Percentiles rank a stretch among this genome's conserved stretches.
These are phyloP conservation scores for Breynia disticha DNA, from an alignment of 441 rosid genomes.

Conservation along the genomic window DNA sequence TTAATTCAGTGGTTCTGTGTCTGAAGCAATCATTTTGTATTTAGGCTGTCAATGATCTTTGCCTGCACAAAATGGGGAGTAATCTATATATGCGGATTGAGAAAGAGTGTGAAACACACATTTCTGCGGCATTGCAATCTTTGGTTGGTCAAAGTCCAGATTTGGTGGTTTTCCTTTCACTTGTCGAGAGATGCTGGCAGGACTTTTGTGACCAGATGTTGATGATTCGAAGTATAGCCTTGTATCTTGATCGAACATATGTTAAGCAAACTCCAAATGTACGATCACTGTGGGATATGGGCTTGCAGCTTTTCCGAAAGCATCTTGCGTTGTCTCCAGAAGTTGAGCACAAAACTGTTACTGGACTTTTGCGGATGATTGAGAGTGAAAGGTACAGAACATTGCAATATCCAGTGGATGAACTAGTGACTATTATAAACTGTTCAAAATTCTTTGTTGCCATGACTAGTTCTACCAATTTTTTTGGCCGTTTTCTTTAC, in stretches of 20 bases:
- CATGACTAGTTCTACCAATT: too few relatives aligned
- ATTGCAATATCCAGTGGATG: background rate
- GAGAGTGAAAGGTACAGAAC: slow-evolving; percentile 78
- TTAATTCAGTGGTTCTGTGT: slow-evolving; percentile 5
- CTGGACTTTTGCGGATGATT: slow-evolving; percentile 87
- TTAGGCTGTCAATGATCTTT: slow-evolving; percentile 89
- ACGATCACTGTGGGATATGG: slow-evolving; percentile 96
- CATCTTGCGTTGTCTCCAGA: slow-evolving; percentile 76
- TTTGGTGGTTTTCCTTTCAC: slow-evolving; percentile 78
- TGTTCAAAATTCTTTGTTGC: too few relatives aligned
- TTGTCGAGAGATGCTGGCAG: slow-evolving; percentile 95
- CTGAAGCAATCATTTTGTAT: slow-evolving; percentile 13
- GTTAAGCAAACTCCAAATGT: slow-evolving; percentile 85
- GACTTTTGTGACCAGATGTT: slow-evolving; percentile 94
- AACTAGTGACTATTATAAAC: too few relatives aligned
- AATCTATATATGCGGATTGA: slow-evolving; percentile 84
- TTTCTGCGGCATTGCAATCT: slow-evolving; percentile 64
- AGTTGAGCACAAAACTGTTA: slow-evolving; percentile 96
- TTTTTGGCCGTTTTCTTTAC: too few relatives aligned
- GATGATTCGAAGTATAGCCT: slow-evolving; percentile 95
- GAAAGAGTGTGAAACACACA: slow-evolving; percentile 83
- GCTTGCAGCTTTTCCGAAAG: slow-evolving; percentile 85
- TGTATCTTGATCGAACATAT: slow-evolving; percentile 80
- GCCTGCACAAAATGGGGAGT: slow-evolving; percentile 89
- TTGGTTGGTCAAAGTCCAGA: slow-evolving; percentile 95